A percentile compares a stretch with the other conserved stretches of the same genome.
Evolutionary conservation across 148 eudicot species (phyloP).

Genomic region (Nepenthes mirabilis): DNA sequence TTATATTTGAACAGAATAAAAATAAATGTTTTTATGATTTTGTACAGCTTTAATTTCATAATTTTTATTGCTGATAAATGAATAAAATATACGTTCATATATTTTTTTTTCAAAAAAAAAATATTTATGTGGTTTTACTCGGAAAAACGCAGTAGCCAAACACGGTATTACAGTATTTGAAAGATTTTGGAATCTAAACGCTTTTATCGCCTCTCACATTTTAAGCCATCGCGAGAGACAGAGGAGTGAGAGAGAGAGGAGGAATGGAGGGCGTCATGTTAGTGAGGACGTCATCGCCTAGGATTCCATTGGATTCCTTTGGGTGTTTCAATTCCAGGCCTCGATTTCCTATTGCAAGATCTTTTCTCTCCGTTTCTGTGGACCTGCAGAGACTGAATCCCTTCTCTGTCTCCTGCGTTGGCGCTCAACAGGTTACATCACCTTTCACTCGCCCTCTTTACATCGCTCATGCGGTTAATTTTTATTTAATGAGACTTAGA

Average conservation of each 20-base stretch:
- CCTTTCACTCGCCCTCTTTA: not conserved
- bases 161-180: no score
- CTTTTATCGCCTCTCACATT: no score
- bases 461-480: not conserved
- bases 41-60: no score
- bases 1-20: no score
- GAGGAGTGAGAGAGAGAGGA: constrained; percentile 2
- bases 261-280: constrained; percentile 7
- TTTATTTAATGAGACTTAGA: not conserved
- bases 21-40: no score
- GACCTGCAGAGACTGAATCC: constrained; percentile 10
- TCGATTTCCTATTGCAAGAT: constrained; percentile 7
- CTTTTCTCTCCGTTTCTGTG: constrained; percentile 10
- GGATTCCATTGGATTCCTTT: constrained; percentile 14
- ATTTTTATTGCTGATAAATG: no score
- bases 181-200: no score
- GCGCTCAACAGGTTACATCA: constrained; percentile 44
- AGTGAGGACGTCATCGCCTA: constrained; percentile 3
- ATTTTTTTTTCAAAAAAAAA: no score
- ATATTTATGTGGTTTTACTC: no score
- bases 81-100: no score
- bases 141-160: no score
- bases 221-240: not conserved
- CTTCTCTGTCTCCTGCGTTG: constrained; percentile 16
- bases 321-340: constrained; percentile 5